A percentile compares a stretch with the other conserved stretches of the same genome.
Conservation (phyloP, 495 filamentous ascomycete genomes). For the Aspergillus asperescens region DNA sequence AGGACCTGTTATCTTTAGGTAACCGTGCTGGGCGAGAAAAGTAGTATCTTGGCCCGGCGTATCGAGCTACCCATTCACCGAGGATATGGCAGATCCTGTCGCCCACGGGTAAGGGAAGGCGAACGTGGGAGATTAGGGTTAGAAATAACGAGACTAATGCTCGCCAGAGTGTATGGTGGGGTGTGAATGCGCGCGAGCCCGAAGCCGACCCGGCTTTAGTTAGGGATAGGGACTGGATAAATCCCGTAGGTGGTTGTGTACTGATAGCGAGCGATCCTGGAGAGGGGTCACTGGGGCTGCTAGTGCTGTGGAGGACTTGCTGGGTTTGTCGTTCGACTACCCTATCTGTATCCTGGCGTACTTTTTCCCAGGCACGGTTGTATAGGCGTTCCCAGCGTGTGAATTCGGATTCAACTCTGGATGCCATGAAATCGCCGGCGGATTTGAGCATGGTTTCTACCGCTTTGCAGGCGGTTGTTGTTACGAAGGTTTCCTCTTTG, state of each 20-base stretch:
- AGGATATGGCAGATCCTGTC: conserved; percentile 39
- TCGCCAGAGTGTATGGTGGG: conserved; percentile 36
- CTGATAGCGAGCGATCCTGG: background rate
- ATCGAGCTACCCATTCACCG: conserved; percentile 35
- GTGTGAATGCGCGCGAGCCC: conserved; percentile 34
- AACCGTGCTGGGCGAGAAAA: conserved; percentile 7
- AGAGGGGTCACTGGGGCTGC: background rate
- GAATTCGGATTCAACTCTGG: conserved; percentile 67
- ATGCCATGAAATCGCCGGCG: conserved; percentile 77
- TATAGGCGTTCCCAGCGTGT: conserved; percentile 46
- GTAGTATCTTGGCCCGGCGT: conserved; percentile 35
- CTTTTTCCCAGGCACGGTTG: conserved; percentile 35
- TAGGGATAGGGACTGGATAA: conserved; percentile 24
- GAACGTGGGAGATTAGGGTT: conserved; percentile 36
- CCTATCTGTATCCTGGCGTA: conserved; percentile 34
- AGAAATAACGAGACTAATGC: conserved; percentile 37
- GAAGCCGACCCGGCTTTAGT: conserved; percentile 12
- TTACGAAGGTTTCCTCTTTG: conserved; percentile 72
- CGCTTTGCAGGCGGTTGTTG: conserved; percentile 59
- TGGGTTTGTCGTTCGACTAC: conserved; percentile 27
- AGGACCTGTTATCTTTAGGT: background rate
- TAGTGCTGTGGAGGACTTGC: conserved; percentile 8
- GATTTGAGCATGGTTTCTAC: conserved; percentile 52
- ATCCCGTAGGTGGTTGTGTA: background rate
- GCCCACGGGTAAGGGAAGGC: conserved; percentile 32